Conservation (phyloP, 1,284 basidiomycete species). For the Termitomyces sp. region DNA sequence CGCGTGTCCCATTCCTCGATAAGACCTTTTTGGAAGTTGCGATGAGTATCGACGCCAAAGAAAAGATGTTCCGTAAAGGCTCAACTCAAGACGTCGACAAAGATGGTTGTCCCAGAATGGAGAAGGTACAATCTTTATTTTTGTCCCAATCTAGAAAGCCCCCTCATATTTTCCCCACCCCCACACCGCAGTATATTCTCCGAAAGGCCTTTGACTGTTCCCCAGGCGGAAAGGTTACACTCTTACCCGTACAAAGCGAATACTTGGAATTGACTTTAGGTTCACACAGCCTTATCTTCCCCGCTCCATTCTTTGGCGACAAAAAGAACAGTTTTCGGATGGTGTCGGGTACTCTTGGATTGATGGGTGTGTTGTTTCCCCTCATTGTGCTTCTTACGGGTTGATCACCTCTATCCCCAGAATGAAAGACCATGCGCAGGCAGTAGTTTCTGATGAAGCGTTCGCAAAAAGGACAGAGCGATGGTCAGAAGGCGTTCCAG, state of each 20-base stretch:
- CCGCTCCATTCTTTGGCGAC: constrained; percentile 93
- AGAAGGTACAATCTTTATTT: constrained; percentile 60
- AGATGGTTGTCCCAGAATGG: constrained; percentile 88
- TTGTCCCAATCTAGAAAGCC: too few relatives aligned
- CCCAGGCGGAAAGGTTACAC: constrained; percentile 82
- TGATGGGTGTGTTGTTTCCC: constrained; percentile 65
- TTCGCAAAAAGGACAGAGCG: constrained; percentile 74
- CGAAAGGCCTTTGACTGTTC: constrained; percentile 95
- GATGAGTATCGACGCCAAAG: constrained; percentile 86
- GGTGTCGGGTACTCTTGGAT: constrained; percentile 99
- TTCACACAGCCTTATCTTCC: constrained; percentile 82
- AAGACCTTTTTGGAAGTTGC: constrained; percentile 92
- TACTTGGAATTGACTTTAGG: constrained; percentile 1
- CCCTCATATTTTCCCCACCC: not conserved
- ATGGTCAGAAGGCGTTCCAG: constrained; percentile 82
- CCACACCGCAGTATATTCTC: constrained; percentile 89
- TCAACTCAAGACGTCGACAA: constrained; percentile 69
- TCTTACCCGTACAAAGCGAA: constrained; percentile 1
- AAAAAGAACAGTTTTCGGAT: constrained; percentile 99
- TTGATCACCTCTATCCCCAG: constrained; percentile 31
- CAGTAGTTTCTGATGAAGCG: constrained; percentile 75
- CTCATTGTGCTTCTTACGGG: not conserved
- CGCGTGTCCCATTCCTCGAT: constrained; percentile 98
- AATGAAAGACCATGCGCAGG: constrained; percentile 86
- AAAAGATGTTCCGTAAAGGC: constrained; percentile 93